These are phyloP conservation scores for Sporisorium reilianum DNA, from an alignment of 1,284 basidiomycete species.

Conservation along the genomic window DNA sequence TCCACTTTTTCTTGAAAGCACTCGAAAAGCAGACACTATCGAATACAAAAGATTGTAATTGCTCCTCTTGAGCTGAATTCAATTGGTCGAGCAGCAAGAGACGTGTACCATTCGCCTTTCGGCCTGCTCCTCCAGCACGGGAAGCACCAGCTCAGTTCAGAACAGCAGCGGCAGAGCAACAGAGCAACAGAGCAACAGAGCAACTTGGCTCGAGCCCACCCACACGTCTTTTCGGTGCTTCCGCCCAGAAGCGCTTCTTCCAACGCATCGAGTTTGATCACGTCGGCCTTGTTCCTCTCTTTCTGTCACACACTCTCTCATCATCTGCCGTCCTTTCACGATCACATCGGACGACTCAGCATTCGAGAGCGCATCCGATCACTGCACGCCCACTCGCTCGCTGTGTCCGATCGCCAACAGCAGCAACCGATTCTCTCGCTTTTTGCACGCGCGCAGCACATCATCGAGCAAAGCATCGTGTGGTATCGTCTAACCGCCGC, in stretches of 20 bases:
- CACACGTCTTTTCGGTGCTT: background rate
- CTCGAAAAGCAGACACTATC: background rate
- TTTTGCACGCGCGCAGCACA: background rate
- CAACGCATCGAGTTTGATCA: background rate
- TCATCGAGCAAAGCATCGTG: constrained; percentile 1
- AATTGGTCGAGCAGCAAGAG: background rate
- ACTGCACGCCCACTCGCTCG: too few relatives aligned
- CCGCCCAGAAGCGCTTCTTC: constrained; percentile 3
- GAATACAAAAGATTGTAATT: background rate
- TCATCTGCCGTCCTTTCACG: background rate
- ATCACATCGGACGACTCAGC: constrained; percentile 7
- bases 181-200: background rate
- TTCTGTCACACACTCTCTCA: background rate
- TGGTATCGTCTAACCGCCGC: background rate
- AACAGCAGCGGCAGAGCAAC: background rate
- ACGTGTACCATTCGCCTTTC: constrained; percentile 1
- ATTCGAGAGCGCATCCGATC: background rate
- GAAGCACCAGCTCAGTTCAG: background rate
- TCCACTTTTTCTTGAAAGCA: too few relatives aligned
- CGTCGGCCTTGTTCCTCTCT: background rate
- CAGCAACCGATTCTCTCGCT: background rate
- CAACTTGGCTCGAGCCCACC: constrained; percentile 9
- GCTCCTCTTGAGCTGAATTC: background rate
- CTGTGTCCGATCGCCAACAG: constrained; percentile 3
- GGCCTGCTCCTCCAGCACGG: background rate